phyloP scores from a whole-genome alignment of 768 basidiomycete species.

The Lentinus brumalis region DNA sequence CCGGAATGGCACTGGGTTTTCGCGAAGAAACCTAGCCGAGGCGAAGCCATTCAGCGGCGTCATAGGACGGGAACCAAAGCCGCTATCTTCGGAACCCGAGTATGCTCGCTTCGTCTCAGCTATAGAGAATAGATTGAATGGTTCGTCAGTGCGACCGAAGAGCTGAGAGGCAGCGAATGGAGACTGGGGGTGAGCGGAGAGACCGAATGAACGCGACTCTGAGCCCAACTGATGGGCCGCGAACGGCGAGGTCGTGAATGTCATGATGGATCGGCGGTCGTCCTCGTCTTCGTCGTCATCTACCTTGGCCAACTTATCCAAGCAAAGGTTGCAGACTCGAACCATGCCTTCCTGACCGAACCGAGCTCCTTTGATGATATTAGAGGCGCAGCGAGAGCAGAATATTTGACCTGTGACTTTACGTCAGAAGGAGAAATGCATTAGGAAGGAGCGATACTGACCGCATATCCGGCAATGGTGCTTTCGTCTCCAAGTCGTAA shows the following conservation, averaged over 20 bases:
- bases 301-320: constrained; percentile 88
- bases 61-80: constrained; percentile 51
- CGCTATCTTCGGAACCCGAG: constrained; percentile 56
- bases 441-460: constrained; percentile 28
- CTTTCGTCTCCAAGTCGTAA: constrained; percentile 92
- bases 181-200: constrained; percentile 69
- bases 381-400: constrained; percentile 95
- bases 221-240: constrained; percentile 71
- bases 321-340: constrained; percentile 92
- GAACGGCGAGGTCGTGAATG: constrained; percentile 68
- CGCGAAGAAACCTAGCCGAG: constrained; percentile 40
- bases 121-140: constrained; percentile 81
- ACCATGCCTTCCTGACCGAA: constrained; percentile 97
- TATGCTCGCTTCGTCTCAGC: constrained; percentile 67
- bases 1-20: constrained; percentile 71
- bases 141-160: constrained; percentile 76
- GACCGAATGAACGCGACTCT: constrained; percentile 39
- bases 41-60: constrained; percentile 52
- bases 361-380: constrained; percentile 90
- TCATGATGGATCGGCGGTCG: constrained; percentile 78
- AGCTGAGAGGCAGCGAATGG: constrained; percentile 88
- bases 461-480: constrained; percentile 99
- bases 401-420: constrained; percentile 82
- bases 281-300: constrained; percentile 86
- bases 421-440: not conserved